Base-by-base conservation (phyloP, 2,329 filamentous ascomycete species). In the Nectriaceae sp. region DNA sequence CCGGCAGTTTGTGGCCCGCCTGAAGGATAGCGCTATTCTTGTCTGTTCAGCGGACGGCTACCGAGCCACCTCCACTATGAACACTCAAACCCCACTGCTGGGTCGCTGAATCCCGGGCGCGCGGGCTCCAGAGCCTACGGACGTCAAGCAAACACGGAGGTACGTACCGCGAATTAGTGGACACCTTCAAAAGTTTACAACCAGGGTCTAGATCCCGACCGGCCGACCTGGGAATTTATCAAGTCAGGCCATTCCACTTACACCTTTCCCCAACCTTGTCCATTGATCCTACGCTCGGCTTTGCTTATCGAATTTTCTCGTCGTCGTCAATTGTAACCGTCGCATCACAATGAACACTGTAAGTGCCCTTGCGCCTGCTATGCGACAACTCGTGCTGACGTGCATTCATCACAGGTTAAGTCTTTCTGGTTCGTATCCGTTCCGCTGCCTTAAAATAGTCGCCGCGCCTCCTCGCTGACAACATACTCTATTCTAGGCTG, bases 391-490 rank as follows among this genome's bases (percentile, higher is more conserved):
- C 15, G 40, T 49, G 46, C 50, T 38, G 40, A 18, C 20, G 55
- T 64, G 54, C 51, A 65, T 49, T 37, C 36, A 18, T 26, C 39
- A 41, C 57, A 86, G 83, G 75, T 80, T 55, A 83, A 77, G 74
- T 86, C 83, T 44, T 86, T 87, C 72, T 87, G 83, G 83, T 86
- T 74, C 56, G 74, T 61, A 44, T 31, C 38, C 40, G 52, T 31
- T 50, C 53, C 18, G 16, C 11, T 18, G 16, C 33, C 24, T 46
- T 29, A 21, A 44, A 19, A 42, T 39, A 47, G 22, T 44, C 43
- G 13, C 26, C 20, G 35, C 20, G 26, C 35, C 35, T 42, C 29
- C 24, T 57, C 40, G 21, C 48, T 47, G 45, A 52, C 49, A 26
- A 35, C 26, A 46, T 19, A 3, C 20, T 37, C 39, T 37, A 8